These are phyloP conservation scores for Fusarium sp. DNA, from an alignment of 2,329 filamentous ascomycete genomes.

Conservation along the genomic window DNA sequence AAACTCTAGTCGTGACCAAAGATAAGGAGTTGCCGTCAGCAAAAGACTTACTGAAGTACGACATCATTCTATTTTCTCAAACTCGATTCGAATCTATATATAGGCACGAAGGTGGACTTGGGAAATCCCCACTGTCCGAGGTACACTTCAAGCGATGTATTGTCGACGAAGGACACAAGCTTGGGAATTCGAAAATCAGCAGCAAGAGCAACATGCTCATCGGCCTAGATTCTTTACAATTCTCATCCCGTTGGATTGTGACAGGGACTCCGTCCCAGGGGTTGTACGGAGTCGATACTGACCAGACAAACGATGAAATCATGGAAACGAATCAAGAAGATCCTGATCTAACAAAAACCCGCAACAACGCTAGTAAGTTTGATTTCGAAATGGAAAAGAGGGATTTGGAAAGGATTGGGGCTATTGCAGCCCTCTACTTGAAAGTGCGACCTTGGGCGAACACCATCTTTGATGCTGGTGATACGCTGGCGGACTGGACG, in stretches of 20 bases:
- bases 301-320: slow-evolving; percentile 1
- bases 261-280: slow-evolving; percentile 91
- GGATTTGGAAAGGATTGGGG: slow-evolving; percentile 76
- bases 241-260: slow-evolving; percentile 88
- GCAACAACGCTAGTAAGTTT: slow-evolving; percentile 47
- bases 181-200: slow-evolving; percentile 74
- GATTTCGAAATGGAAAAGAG: slow-evolving; percentile 68
- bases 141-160: slow-evolving; percentile 91
- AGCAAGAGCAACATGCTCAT: slow-evolving; percentile 70
- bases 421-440: slow-evolving; percentile 79
- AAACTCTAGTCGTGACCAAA: slow-evolving; percentile 74
- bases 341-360: not conserved
- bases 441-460: slow-evolving; percentile 86
- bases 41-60: slow-evolving; percentile 74
- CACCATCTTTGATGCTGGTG: slow-evolving; percentile 65
- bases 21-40: slow-evolving; percentile 69
- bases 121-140: slow-evolving; percentile 73
- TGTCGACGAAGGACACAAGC: slow-evolving; percentile 91
- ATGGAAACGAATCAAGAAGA: not conserved
- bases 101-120: slow-evolving; percentile 52
- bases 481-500: slow-evolving; percentile 77
- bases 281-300: slow-evolving; percentile 75
- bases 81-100: slow-evolving; percentile 77
- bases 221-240: slow-evolving; percentile 67
- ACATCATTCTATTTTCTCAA: slow-evolving; percentile 84